A percentile compares a stretch with the other conserved stretches of the same genome.
Evolutionary conservation across 768 basidiomycete species (phyloP).

Genomic region (Gymnopilus dilepis): DNA sequence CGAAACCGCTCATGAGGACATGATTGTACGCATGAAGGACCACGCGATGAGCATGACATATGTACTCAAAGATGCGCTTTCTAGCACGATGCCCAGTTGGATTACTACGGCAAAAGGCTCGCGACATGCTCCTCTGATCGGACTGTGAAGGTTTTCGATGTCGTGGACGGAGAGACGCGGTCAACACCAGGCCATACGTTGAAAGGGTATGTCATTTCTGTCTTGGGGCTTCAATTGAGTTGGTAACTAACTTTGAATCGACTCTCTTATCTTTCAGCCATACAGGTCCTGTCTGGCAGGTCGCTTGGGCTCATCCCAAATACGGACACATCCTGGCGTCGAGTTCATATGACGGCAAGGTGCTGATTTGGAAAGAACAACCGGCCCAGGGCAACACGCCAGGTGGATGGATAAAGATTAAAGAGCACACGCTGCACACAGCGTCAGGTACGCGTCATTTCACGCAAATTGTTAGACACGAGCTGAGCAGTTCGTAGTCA

Average conservation of each 20-base stretch:
- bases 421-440: slow-evolving; percentile 92
- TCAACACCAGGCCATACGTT: slow-evolving; percentile 71
- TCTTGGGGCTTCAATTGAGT: background rate
- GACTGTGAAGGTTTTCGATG: slow-evolving; percentile 94
- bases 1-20: slow-evolving; percentile 97
- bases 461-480: background rate
- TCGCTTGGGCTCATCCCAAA: slow-evolving; percentile 98
- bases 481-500: slow-evolving; percentile 59
- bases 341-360: slow-evolving; percentile 98
- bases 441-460: slow-evolving; percentile 71
- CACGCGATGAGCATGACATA: slow-evolving; percentile 8
- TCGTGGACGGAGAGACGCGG: slow-evolving; percentile 85
- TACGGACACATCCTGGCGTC: slow-evolving; percentile 96
- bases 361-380: slow-evolving; percentile 98
- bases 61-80: slow-evolving; percentile 2
- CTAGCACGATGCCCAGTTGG: slow-evolving; percentile 98
- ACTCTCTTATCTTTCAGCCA: slow-evolving; percentile 57
- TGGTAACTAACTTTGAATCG: background rate
- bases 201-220: slow-evolving; percentile 60
- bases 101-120: slow-evolving; percentile 96
- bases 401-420: slow-evolving; percentile 89
- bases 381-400: slow-evolving; percentile 54
- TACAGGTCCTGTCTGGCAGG: slow-evolving; percentile 97
- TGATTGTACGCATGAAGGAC: slow-evolving; percentile 75
- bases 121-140: slow-evolving; percentile 97